Evolutionary conservation across 768 basidiomycete genomes (phyloP), one percentile per base, ranked within the genome.

Genomic region (Amanita molliuscula): DNA sequence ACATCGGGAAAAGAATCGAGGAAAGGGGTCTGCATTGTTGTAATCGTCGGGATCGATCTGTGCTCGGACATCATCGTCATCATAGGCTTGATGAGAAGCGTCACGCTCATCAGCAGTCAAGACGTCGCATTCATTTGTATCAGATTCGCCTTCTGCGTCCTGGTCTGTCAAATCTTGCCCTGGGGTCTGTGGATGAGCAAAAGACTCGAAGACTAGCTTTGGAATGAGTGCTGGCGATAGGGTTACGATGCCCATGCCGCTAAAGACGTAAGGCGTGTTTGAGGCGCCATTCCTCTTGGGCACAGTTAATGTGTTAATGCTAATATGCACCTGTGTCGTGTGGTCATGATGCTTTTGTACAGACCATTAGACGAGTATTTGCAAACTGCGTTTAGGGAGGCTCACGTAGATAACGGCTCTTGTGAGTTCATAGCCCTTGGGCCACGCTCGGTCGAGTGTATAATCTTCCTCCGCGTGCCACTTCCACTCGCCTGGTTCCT

Each of bases 401-500:
- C 82, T 52, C 57, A 87, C 84, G 58, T 85, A 87, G 48, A 82
- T 62, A 31, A 87, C 75, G 1, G 71, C 84, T n/a, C 65, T 64
- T 2, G 58, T 53, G 1, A 64, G 58, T 40, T 73, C 67, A 20
- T 67, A 63, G 9, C 75, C 70, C 42, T 70, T 70, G 0, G 73
- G 70, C 81, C 83, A 88, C 3, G 76, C 76, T 56, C 79, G 75
- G 6, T 60, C 70, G 11, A 87, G 60, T 0, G 75, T 75, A 43
- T 76, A 73, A 53, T 84, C 84, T 57, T 84, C 81, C 58, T 87
- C 85, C 2, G 78, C 75, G 45, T 79, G 75, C 84, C 84, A 87
- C 36, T 68, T 72, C 77, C 82, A 84, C 7, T 68, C 72, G 4
- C 71, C 71, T 0, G 72, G 67, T 33, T 66, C 68, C 1, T 65